A percentile compares a stretch with the other conserved stretches of the same genome.
phyloP scores from a whole-genome alignment of 345 rosid genomes.

The Aquilaria malaccensis region DNA sequence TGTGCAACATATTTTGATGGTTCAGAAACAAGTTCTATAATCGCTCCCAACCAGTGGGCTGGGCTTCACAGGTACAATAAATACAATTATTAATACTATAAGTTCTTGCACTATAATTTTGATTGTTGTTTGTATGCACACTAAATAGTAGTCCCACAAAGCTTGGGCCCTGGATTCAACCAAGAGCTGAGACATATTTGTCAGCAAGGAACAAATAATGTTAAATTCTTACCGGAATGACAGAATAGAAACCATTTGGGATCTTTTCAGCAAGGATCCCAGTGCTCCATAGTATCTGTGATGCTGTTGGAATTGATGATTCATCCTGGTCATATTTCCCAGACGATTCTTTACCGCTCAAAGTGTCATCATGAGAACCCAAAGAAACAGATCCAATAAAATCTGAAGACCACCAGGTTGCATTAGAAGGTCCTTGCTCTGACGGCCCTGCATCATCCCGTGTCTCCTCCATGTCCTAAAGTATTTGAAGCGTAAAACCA shows the following conservation, averaged over 20 bases:
- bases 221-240: constrained; percentile 51
- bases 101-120: no score
- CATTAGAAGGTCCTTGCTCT: constrained; percentile 63
- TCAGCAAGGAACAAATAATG: constrained; percentile 5
- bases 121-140: no score
- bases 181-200: background rate
- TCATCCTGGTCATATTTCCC: constrained; percentile 58
- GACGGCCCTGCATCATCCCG: constrained; percentile 62
- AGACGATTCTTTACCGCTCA: constrained; percentile 49
- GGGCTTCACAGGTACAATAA: no score
- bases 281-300: constrained; percentile 86
- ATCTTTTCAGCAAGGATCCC: constrained; percentile 76
- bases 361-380: constrained; percentile 61
- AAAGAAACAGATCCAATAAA: constrained; percentile 64
- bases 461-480: constrained; percentile 70
- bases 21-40: no score
- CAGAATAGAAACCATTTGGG: constrained; percentile 89
- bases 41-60: no score
- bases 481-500: constrained; percentile 50
- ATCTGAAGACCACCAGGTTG: constrained; percentile 88
- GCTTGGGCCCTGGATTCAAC: background rate
- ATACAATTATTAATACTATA: no score
- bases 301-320: constrained; percentile 58
- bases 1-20: no score
- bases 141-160: background rate